Evolutionary conservation across 2,329 filamentous ascomycete species (phyloP).

Genomic region (Mycosphaerella arachidis): DNA sequence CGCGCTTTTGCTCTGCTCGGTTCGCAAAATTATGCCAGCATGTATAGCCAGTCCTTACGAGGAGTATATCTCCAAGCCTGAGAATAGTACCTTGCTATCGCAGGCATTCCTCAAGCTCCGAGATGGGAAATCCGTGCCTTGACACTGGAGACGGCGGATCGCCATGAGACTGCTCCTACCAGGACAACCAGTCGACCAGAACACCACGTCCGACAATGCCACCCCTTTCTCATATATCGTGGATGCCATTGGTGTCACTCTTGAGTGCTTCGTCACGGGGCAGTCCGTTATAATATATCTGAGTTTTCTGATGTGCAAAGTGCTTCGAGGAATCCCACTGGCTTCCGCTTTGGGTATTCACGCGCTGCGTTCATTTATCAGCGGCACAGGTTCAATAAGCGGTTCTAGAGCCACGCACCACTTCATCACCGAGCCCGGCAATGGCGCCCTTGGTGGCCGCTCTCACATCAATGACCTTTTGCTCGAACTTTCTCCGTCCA

Average conservation of each 20-base stretch:
- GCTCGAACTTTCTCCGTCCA: constrained; percentile 24
- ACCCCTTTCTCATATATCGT: constrained; percentile 49
- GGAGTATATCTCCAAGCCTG: constrained; percentile 50
- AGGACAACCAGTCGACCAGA: constrained; percentile 47
- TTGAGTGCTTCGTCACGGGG: constrained; percentile 18
- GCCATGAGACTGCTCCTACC: constrained; percentile 41
- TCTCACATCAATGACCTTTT: constrained; percentile 26
- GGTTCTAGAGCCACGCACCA: constrained; percentile 22
- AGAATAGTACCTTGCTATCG: constrained; percentile 30
- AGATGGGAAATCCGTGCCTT: constrained; percentile 40
- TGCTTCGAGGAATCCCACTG: constrained; percentile 54
- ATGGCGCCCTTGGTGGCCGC: constrained; percentile 13
- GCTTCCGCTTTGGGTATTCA: constrained; percentile 52
- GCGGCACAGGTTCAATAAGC: neutral
- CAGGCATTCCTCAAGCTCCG: constrained; percentile 37
- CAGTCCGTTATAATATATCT: constrained; percentile 26
- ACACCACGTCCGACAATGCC: constrained; percentile 53
- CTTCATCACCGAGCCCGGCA: constrained; percentile 45
- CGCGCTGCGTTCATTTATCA: neutral
- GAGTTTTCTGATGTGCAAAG: constrained; percentile 37
- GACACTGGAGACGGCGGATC: constrained; percentile 43
- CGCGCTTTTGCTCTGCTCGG: constrained; percentile 15
- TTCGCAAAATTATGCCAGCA: constrained; percentile 23
- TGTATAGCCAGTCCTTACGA: constrained; percentile 49
- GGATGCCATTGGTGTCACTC: constrained; percentile 18